phyloP scores from a whole-genome alignment of 1,284 basidiomycete species.

The Ustilago hordei region DNA sequence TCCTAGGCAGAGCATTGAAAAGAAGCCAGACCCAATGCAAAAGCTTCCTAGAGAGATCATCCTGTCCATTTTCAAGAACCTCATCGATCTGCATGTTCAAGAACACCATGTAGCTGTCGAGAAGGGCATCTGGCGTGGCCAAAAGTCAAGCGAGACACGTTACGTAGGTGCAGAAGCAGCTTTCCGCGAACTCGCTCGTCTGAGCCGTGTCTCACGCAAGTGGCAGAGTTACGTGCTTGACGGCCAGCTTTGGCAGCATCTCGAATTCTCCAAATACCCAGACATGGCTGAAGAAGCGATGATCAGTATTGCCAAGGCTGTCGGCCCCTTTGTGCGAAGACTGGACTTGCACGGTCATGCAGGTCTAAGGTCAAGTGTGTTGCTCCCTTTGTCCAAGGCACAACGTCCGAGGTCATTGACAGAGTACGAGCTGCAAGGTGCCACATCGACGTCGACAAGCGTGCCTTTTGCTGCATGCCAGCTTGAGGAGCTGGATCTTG shows the following conservation, averaged over 20 bases:
- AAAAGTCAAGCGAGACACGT: constrained; percentile 26
- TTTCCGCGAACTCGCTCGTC: constrained; percentile 42
- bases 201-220: constrained; percentile 79
- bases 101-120: constrained; percentile 28
- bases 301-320: constrained; percentile 36
- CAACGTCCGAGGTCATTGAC: constrained; percentile 25
- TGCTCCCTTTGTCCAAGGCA: constrained; percentile 35
- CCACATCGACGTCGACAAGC: constrained; percentile 11
- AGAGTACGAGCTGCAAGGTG: not conserved
- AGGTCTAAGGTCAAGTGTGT: constrained; percentile 70
- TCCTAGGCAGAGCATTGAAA: constrained; percentile 22
- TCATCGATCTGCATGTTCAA: constrained; percentile 32
- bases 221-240: constrained; percentile 86
- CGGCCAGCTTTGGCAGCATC: constrained; percentile 82
- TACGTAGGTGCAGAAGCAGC: constrained; percentile 40
- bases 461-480: constrained; percentile 25
- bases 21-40: constrained; percentile 23
- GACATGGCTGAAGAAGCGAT: constrained; percentile 41
- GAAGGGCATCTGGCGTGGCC: constrained; percentile 36
- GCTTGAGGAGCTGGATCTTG: constrained; percentile 76
- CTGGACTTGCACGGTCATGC: constrained; percentile 79
- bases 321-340: constrained; percentile 76
- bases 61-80: constrained; percentile 30
- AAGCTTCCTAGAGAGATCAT: constrained; percentile 45
- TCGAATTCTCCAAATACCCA: constrained; percentile 73